phyloP scores from a whole-genome alignment of 2,329 filamentous ascomycete species.

The Clarireedia monteithiana region DNA sequence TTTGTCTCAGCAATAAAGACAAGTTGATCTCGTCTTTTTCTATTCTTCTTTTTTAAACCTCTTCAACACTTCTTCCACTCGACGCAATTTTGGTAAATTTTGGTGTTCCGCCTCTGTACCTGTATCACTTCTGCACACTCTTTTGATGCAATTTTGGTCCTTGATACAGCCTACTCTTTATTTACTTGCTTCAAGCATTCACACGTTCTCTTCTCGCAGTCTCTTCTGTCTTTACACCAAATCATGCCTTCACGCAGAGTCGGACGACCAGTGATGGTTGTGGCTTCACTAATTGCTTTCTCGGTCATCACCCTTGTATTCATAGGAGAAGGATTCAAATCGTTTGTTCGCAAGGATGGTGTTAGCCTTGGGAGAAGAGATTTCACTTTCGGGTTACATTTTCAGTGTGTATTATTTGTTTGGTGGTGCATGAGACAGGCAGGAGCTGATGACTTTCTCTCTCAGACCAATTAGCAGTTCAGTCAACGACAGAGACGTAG shows the following conservation, averaged over 20 bases:
- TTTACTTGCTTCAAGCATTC: conserved; percentile 9
- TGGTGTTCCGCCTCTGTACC: conserved; percentile 6
- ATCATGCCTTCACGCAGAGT: conserved; percentile 20
- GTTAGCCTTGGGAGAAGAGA: conserved; percentile 5
- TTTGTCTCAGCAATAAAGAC: background rate
- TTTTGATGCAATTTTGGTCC: conserved; percentile 10
- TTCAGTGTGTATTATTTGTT: background rate
- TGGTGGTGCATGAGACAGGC: background rate
- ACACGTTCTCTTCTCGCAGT: conserved; percentile 1
- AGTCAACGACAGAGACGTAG: background rate
- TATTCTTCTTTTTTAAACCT: conserved; percentile 2
- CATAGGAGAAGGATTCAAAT: conserved; percentile 20
- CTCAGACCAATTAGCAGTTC: background rate
- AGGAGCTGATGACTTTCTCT: background rate
- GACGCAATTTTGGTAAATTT: conserved; percentile 11
- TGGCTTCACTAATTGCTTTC: conserved; percentile 17
- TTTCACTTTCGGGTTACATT: conserved; percentile 1
- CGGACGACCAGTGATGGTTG: conserved; percentile 9
- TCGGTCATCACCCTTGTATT: conserved; percentile 21
- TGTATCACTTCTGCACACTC: conserved; percentile 8
- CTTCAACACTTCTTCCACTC: conserved; percentile 5
- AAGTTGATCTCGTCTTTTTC: background rate
- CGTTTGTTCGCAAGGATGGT: conserved; percentile 8
- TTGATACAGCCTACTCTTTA: conserved; percentile 8
- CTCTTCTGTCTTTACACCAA: conserved; percentile 2